Conservation (phyloP, 139 green algal genomes). For the Coelastrella sp. region DNA sequence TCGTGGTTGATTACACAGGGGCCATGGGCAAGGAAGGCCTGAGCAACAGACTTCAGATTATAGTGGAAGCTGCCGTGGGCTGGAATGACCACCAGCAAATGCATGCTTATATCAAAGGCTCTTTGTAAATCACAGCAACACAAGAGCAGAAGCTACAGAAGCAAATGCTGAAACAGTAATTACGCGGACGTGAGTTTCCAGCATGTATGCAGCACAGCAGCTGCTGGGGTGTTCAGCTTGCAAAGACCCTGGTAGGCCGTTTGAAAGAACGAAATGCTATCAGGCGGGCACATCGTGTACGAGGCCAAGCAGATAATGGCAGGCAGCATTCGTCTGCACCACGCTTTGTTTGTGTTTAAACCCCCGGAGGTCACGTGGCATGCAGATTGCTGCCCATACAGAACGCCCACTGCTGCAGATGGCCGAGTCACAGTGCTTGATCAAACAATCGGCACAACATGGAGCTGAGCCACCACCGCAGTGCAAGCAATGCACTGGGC, state of each 20-base stretch:
- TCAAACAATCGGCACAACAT: constrained; percentile 17
- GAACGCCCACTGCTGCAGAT: neutral
- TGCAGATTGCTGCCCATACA: neutral
- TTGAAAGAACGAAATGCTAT: no score
- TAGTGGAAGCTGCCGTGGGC: neutral
- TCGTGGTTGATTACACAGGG: constrained; percentile 25
- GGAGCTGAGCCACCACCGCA: constrained; percentile 23
- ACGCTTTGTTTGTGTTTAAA: neutral
- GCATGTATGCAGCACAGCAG: no score
- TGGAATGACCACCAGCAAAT: constrained; percentile 27
- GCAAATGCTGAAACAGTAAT: no score
- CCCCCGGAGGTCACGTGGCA: neutral
- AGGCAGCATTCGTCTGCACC: no score
- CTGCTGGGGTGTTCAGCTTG: no score
- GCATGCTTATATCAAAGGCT: constrained; percentile 14
- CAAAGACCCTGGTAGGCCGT: no score
- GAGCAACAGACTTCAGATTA: neutral
- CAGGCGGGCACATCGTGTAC: no score
- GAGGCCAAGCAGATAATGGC: no score
- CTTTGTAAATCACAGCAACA: neutral
- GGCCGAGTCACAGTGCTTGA: neutral
- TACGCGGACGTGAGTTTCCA: no score
- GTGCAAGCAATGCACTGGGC: constrained; percentile 26
- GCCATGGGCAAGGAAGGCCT: constrained; percentile 27
- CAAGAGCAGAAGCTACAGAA: no score